Conservation (phyloP, 768 basidiomycete species). For the Calocybe cyanea region DNA sequence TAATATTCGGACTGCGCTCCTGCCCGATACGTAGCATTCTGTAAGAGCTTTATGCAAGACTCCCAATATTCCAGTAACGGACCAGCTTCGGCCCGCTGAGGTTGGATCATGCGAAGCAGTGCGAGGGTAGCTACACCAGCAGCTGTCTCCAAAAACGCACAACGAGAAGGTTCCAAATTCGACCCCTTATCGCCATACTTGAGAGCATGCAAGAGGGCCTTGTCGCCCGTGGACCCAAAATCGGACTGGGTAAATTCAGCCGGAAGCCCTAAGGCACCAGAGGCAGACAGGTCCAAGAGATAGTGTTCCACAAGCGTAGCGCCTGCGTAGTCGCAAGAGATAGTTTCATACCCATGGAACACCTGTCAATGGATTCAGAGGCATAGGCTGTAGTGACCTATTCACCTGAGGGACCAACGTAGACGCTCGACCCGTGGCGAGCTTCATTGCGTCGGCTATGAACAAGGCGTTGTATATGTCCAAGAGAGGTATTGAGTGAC, state of each 20-base stretch:
- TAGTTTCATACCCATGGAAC: too few species aligned
- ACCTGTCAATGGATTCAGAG: too few species aligned
- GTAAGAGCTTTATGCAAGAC: conserved; percentile 21
- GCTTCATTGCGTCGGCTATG: background rate
- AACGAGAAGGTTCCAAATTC: conserved; percentile 12
- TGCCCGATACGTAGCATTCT: conserved; percentile 17
- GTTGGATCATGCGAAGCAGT: conserved; percentile 25
- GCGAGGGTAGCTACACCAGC: conserved; percentile 35
- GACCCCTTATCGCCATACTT: background rate
- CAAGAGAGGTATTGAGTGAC: background rate
- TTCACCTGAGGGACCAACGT: conserved; percentile 15
- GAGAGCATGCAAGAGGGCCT: conserved; percentile 3
- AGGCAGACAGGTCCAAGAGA: conserved; percentile 1
- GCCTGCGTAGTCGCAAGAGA: conserved; percentile 3
- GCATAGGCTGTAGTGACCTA: background rate
- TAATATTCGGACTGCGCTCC: conserved; percentile 6
- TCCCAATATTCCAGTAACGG: conserved; percentile 18
- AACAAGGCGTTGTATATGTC: background rate
- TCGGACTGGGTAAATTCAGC: background rate
- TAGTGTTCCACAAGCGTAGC: conserved; percentile 4
- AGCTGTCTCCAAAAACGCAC: conserved; percentile 38
- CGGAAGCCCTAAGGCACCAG: background rate
- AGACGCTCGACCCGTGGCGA: conserved; percentile 6
- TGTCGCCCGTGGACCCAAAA: conserved; percentile 1
- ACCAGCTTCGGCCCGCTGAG: background rate